Base-by-base conservation (phyloP, 495 filamentous ascomycete species). In the Lineolata rhizophorae region DNA sequence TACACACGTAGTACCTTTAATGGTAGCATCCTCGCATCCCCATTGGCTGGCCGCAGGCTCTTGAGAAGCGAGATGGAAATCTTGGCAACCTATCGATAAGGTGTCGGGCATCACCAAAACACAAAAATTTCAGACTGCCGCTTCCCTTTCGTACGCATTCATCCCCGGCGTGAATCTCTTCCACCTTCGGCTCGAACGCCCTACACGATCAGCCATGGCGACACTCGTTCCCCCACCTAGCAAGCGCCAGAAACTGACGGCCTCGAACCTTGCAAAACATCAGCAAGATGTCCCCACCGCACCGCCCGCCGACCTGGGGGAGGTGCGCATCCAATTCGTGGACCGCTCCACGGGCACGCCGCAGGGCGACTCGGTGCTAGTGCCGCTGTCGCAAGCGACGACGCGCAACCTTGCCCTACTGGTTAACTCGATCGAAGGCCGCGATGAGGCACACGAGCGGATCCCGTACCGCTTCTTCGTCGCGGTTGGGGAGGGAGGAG, bases 321-420 rank as follows among this genome's bases (percentile, higher is more conserved):
- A 69, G 35, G 64, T 93, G 35, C 75, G 82, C 42, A 65, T 91
- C 27, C 78, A 83, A 43, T 87, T 99, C 48, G 61, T 75, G 50
- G 90, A 95, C 50, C 70, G 77, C 47, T 73, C 78, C 32, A 80
- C 74, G 10, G 74, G 74, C 42, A 56, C 60, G 50, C 57, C 56
- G 33, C 72, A 58, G 33, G 75, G 58, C 51, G 76, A 61, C 29
- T 69, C 76, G 12, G 72, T 92, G 37, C 69, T 78, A 29, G 70
- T 94, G 17, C 71, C 82, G 20, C 68, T 94, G 35, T 76, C 69
- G 40, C 77, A 94, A 58, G 76, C 87, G 8, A 77, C 68, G 3
- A 70, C 80, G 17, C 82, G 83, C 50, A 92, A 99, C 43, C 64
- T 99, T 18, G 84, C 87, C 44, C 62, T 81, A 14, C 59, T 95